phyloP scores from a whole-genome alignment of 2,329 filamentous ascomycete genomes.

The Nothophaeocryptopus gaeumannii region DNA sequence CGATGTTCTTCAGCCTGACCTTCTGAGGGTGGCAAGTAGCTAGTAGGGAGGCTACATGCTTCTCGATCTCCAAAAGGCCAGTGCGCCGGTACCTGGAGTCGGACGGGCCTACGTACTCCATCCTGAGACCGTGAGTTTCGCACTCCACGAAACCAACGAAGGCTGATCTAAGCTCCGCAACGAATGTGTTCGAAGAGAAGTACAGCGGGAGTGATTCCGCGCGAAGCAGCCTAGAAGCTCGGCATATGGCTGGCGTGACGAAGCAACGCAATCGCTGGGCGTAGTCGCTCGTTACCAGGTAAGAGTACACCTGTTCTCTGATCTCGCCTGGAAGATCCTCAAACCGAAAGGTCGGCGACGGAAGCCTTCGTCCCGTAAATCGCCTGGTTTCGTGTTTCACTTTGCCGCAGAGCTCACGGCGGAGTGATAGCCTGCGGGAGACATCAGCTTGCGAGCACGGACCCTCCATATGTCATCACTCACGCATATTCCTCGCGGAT shows the following conservation, averaged over 20 bases:
- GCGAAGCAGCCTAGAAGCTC: conserved; percentile 17
- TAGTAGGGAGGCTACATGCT: background rate
- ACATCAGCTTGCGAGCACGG: background rate
- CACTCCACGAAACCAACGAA: conserved; percentile 8
- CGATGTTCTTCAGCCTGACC: conserved; percentile 9
- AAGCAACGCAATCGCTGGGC: conserved; percentile 6
- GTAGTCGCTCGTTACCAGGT: conserved; percentile 1
- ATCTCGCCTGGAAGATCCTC: conserved; percentile 13
- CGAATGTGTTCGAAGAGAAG: conserved; percentile 22
- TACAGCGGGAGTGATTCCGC: conserved; percentile 23
- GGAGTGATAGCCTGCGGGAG: background rate
- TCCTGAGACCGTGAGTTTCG: conserved; percentile 4
- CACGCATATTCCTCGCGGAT: background rate
- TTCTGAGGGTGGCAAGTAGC: background rate
- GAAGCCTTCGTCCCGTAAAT: too few species aligned
- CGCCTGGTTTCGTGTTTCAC: background rate
- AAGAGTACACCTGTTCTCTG: conserved; percentile 8
- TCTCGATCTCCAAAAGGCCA: conserved; percentile 2
- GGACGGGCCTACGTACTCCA: conserved; percentile 3
- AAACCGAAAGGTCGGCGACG: background rate
- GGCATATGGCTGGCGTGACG: conserved; percentile 1
- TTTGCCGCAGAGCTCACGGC: background rate
- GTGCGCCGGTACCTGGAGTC: conserved; percentile 7
- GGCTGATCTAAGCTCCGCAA: conserved; percentile 11
- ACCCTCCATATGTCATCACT: too few species aligned